Evolutionary conservation across 768 basidiomycete genomes (phyloP), one percentile per base, ranked within the genome.

Genomic region (Dacryopinax spathularia): DNA sequence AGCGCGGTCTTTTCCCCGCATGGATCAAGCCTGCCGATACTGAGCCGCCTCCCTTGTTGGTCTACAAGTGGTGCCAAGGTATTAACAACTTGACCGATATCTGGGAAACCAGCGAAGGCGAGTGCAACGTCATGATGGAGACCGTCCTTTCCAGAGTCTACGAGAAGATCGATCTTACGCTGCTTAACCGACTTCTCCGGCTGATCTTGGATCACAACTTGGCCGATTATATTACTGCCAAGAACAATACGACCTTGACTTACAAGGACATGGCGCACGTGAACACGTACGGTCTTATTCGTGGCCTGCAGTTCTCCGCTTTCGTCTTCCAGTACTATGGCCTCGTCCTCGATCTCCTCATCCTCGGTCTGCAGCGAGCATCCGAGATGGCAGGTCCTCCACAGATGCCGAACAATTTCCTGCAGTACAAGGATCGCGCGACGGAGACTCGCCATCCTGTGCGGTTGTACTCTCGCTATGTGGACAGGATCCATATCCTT

Each of bases 261-360:
- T 95, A 94, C 79, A 95, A 95, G 78, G 85, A 98, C 69, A 98
- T 99, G 95, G 92, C 91, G 0, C 95, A 99, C 71, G 91, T 92
- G 61, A 98, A 99, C 68, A 93, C 90, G 0, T 98, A 90, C 66
- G 96, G 96, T 72, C 81, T 99, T 65, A 98, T 98, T 66, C 88
- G 96, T 66, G 96, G 96, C 65, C 82, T 99, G 15, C 96, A 98
- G 72, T 99, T 99, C 80, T 96, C 94, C 2, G 89, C 90, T 35
- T 99, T 98, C 73, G 92, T 99, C 70, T 99, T 99, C 87, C 96
- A 98, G 77, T 94, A 92, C 76, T 94, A 98, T 71, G 95, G 95
- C 60, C 82, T 97, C 31, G 90, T 97, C 4, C 84, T 98, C 44
- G 96, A 99, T 74, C 79, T 99, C 37, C 82, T 99, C 64, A 90